phyloP scores from a whole-genome alignment of 768 basidiomycete species.

The Antrodiella citrinella region DNA sequence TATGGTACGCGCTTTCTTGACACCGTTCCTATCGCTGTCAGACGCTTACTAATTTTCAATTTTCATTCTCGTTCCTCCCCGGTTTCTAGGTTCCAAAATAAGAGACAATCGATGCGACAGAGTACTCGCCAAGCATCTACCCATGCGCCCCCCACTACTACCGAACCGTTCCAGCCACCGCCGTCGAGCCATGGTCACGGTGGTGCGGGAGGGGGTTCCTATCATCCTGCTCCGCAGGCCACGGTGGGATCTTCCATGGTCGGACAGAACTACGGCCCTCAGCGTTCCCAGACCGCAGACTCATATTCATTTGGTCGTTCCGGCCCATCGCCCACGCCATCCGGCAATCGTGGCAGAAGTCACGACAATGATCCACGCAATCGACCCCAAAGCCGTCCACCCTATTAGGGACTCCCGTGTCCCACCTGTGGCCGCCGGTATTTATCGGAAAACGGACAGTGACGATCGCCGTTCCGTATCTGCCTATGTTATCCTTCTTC shows the following conservation, averaged over 20 bases:
- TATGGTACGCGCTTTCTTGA: conserved; percentile 47
- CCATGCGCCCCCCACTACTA: conserved; percentile 25
- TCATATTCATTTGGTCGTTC: conserved; percentile 12
- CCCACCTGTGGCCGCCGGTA: too few relatives aligned
- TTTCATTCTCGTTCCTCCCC: conserved; percentile 11
- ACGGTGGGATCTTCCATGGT: conserved; percentile 10
- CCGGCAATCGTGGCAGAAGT: conserved; percentile 17
- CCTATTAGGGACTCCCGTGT: conserved; percentile 1
- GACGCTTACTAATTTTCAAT: conserved; percentile 9
- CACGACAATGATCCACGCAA: conserved; percentile 15
- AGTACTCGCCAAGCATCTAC: conserved; percentile 57
- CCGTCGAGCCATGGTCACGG: not conserved
- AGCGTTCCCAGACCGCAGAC: conserved; percentile 4
- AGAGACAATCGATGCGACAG: conserved; percentile 76
- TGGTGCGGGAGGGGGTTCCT: conserved; percentile 2
- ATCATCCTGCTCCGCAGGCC: conserved; percentile 5
- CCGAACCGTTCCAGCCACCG: conserved; percentile 15
- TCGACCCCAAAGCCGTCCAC: conserved; percentile 10
- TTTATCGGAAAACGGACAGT: not conserved
- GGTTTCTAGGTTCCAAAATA: conserved; percentile 73
- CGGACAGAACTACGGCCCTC: conserved; percentile 11
- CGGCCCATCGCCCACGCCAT: conserved; percentile 17
- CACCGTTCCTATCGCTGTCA: not conserved
- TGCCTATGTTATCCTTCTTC: not conserved
- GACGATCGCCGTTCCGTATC: not conserved